Conservation (phyloP, 139 green algal genomes). For the Tetradesmus obliquus region DNA sequence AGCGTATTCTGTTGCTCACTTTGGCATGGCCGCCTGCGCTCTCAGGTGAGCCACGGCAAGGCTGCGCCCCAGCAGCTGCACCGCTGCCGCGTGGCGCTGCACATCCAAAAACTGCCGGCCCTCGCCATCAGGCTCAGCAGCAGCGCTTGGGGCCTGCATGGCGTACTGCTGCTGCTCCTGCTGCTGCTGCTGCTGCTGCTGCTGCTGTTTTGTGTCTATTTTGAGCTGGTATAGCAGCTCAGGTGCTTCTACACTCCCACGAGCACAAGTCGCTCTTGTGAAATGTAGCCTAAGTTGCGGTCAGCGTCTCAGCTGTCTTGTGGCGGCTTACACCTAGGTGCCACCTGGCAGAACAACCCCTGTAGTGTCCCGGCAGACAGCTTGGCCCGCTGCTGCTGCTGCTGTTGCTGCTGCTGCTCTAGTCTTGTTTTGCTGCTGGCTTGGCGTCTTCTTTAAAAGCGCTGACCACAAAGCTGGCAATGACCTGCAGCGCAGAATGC, state of each 20-base stretch:
- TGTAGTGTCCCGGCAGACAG: not conserved
- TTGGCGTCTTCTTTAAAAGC: conserved; percentile 22
- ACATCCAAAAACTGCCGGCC: conserved; percentile 23
- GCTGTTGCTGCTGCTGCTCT: not conserved
- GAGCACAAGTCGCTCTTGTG: not conserved
- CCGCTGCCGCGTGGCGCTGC: conserved; percentile 36
- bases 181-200: not conserved
- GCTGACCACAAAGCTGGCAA: conserved; percentile 41
- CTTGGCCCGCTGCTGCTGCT: not conserved
- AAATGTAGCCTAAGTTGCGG: not conserved
- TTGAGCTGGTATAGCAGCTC: not conserved
- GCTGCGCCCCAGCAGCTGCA: conserved; percentile 31
- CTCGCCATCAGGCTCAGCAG: not conserved
- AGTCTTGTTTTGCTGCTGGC: conserved; percentile 2
- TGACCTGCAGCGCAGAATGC: not conserved
- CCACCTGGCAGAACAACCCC: not conserved
- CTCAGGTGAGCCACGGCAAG: conserved; percentile 21
- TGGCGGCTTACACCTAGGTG: not conserved
- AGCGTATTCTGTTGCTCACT: not conserved
- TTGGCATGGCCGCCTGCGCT: conserved; percentile 8
- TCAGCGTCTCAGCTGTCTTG: not conserved
- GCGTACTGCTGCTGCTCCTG: not conserved
- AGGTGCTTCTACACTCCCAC: not conserved
- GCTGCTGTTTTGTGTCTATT: too few species aligned
- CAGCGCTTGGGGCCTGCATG: not conserved